Percentiles rank a stretch among this genome's conserved stretches.
Evolutionary conservation across 768 basidiomycete species (phyloP).

Genomic region (Mycena sanguinolenta): DNA sequence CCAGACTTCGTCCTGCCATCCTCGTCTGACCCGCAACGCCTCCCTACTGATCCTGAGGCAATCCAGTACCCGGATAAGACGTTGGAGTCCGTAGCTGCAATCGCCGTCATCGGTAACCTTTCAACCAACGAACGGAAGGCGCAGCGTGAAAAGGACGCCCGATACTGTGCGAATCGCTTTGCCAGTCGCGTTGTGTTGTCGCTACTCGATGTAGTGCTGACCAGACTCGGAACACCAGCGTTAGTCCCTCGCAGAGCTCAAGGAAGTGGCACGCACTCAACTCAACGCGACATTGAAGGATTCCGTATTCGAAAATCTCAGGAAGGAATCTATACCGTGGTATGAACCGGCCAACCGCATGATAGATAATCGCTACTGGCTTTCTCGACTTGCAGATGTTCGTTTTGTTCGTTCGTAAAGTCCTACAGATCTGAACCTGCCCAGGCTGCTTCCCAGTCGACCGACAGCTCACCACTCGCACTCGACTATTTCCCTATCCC

Average conservation of each 20-base stretch:
- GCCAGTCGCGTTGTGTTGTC: not conserved
- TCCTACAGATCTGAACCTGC: conserved; percentile 20
- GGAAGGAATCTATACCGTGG: conserved; percentile 7
- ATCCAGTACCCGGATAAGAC: conserved; percentile 13
- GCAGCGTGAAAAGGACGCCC: conserved; percentile 11
- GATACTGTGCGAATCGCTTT: conserved; percentile 15
- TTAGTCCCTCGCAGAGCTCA: conserved; percentile 18
- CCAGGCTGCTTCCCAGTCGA: not conserved
- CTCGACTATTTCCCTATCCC: conserved; percentile 23
- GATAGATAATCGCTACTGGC: conserved; percentile 25
- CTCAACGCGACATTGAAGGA: not conserved
- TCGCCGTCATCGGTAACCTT: not conserved
- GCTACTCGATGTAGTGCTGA: conserved; percentile 14
- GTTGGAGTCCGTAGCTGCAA: conserved; percentile 6
- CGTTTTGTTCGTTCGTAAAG: conserved; percentile 13
- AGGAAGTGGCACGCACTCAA: conserved; percentile 9
- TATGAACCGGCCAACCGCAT: not conserved
- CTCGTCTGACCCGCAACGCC: conserved; percentile 7
- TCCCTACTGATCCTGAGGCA: conserved; percentile 26
- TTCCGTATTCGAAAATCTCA: conserved; percentile 10
- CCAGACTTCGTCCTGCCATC: conserved; percentile 16
- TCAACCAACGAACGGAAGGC: conserved; percentile 13
- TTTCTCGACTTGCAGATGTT: conserved; percentile 28
- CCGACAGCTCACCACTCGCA: conserved; percentile 17
- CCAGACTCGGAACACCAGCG: conserved; percentile 13